Evolutionary conservation across 495 filamentous ascomycete species (phyloP).

Genomic region (Aspergillus hancockii): DNA sequence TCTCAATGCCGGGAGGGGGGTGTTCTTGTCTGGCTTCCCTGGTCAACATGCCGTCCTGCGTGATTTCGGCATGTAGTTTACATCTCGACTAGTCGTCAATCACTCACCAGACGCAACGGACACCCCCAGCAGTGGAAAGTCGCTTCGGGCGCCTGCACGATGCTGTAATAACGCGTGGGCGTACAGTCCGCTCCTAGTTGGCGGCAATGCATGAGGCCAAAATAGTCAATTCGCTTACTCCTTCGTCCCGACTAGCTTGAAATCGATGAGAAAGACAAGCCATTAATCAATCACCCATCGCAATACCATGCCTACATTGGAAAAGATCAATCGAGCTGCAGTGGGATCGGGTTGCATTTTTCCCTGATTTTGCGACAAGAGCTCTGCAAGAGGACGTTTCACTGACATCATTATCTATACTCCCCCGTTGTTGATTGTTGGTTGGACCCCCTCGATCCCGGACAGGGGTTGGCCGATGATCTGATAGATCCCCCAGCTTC

Average conservation of each 20-base stretch:
- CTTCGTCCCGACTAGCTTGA: slow-evolving; percentile 6
- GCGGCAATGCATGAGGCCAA: slow-evolving; percentile 23
- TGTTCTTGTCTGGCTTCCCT: background rate
- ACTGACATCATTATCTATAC: slow-evolving; percentile 20
- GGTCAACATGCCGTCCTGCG: background rate
- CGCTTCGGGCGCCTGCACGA: slow-evolving; percentile 17
- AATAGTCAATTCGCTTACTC: slow-evolving; percentile 12
- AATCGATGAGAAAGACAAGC: background rate
- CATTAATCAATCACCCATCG: background rate
- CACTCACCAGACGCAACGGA: slow-evolving; percentile 1
- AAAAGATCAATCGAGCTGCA: background rate
- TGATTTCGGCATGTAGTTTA: background rate
- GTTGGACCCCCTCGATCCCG: too few species aligned
- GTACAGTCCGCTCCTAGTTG: slow-evolving; percentile 7
- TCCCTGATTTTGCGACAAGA: background rate
- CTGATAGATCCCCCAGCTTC: background rate
- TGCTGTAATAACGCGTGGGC: slow-evolving; percentile 25
- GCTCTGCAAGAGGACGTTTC: background rate
- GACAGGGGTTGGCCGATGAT: background rate
- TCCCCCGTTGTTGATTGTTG: background rate
- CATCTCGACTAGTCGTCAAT: background rate
- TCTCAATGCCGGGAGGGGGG: too few species aligned
- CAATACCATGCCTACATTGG: background rate
- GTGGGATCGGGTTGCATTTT: background rate
- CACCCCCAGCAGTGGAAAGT: slow-evolving; percentile 5